Evolutionary conservation across 345 rosid species (phyloP).

Genomic region (Erucastrum elatum): DNA sequence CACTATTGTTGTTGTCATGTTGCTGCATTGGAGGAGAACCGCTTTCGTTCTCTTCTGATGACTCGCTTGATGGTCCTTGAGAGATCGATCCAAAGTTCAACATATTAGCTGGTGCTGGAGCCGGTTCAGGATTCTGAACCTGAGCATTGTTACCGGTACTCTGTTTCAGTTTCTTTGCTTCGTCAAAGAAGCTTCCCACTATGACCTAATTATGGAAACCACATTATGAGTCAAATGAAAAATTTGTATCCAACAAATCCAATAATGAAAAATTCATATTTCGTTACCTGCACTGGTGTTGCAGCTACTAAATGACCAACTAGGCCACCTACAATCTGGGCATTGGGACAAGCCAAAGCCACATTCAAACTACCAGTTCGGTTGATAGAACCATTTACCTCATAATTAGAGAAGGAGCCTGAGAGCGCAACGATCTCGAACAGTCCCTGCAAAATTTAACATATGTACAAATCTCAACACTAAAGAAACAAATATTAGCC

Average conservation of each 20-base stretch:
- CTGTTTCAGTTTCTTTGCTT: constrained; percentile 53
- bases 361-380: constrained; percentile 62
- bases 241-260: neutral
- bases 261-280: neutral
- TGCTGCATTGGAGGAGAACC: constrained; percentile 27
- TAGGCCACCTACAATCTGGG: constrained; percentile 75
- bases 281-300: constrained; percentile 72
- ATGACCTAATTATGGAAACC: constrained; percentile 53
- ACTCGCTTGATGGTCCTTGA: constrained; percentile 72
- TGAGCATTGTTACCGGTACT: constrained; percentile 12
- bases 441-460: constrained; percentile 55
- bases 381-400: constrained; percentile 48
- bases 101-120: constrained; percentile 54
- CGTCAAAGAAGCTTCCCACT: constrained; percentile 82
- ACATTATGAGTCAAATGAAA: constrained; percentile 2
- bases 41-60: constrained; percentile 70
- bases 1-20: constrained; percentile 19
- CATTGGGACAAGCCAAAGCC: constrained; percentile 75
- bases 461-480: constrained; percentile 22
- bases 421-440: constrained; percentile 81
- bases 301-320: constrained; percentile 78
- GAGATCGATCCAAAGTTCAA: constrained; percentile 70
- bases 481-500: neutral
- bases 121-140: constrained; percentile 51
- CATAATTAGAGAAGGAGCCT: constrained; percentile 65